A percentile compares a stretch with the other conserved stretches of the same genome.
Conservation (phyloP, 2,329 filamentous ascomycete species). For the Aspergillus neoniger region DNA sequence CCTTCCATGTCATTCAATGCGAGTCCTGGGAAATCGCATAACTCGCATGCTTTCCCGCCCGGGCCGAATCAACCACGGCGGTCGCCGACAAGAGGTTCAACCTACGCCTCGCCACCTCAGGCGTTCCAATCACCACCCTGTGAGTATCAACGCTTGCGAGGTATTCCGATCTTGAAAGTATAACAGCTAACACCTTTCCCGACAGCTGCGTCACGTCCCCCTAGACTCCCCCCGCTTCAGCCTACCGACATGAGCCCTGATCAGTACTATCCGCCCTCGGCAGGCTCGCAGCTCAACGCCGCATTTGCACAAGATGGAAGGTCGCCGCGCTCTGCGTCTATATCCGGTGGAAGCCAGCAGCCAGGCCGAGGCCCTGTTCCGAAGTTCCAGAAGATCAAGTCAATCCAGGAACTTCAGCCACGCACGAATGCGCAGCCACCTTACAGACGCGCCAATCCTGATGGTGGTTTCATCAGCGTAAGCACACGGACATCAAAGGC, state of each 20-base stretch:
- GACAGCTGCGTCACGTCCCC: conserved; percentile 51
- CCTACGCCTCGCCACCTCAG: conserved; percentile 59
- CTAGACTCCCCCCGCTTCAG: conserved; percentile 74
- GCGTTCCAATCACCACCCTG: conserved; percentile 61
- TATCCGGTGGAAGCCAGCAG: conserved; percentile 52
- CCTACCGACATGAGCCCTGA: conserved; percentile 67
- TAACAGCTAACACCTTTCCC: conserved; percentile 29
- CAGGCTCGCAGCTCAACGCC: conserved; percentile 70
- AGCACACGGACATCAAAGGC: conserved; percentile 37
- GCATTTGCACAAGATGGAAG: conserved; percentile 59
- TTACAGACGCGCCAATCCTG: conserved; percentile 90
- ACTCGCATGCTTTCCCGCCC: conserved; percentile 57
- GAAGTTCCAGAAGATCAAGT: conserved; percentile 79
- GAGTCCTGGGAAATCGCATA: conserved; percentile 59
- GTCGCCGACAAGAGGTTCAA: conserved; percentile 71
- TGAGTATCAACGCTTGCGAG: conserved; percentile 35
- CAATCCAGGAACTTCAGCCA: conserved; percentile 72
- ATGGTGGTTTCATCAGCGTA: conserved; percentile 97
- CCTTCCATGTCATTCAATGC: conserved; percentile 75
- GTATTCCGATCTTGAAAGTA: background rate
- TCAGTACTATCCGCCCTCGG: conserved; percentile 71
- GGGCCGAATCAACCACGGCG: conserved; percentile 61
- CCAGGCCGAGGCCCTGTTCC: conserved; percentile 70
- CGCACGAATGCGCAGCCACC: conserved; percentile 84
- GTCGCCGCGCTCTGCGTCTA: conserved; percentile 49